phyloP scores from a whole-genome alignment of 805 yeast genomes.

The Candida suzukii region DNA sequence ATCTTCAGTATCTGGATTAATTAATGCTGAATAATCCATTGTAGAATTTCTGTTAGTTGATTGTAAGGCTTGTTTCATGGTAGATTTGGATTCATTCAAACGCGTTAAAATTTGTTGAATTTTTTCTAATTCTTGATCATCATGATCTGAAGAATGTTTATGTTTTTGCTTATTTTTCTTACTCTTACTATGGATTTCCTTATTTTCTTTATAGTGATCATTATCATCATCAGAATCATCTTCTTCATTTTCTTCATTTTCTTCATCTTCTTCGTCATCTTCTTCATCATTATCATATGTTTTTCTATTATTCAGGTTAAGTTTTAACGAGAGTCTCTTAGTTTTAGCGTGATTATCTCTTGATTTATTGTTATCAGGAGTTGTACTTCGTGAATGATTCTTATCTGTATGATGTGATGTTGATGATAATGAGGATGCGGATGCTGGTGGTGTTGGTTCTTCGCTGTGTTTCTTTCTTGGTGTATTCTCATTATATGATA shows the following conservation, averaged over 20 bases:
- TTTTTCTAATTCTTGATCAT: no score
- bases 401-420: no score
- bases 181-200: no score
- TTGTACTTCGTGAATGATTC: no score
- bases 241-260: not conserved
- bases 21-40: not conserved
- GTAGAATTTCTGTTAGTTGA: not conserved
- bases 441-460: no score
- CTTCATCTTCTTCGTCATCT: not conserved
- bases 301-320: not conserved
- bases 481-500: not conserved
- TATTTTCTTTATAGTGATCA: not conserved
- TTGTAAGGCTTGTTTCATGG: not conserved
- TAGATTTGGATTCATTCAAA: not conserved
- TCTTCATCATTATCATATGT: not conserved
- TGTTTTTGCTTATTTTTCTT: no score
- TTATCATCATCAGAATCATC: not conserved
- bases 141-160: not conserved
- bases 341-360: no score
- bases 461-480: not conserved
- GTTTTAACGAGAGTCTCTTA: no score
- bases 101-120: not conserved
- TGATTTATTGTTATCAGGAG: no score
- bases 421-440: no score
- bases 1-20: conserved; percentile 1